Conservation (phyloP, 129 eudicot species). For the Silybum marianum region DNA sequence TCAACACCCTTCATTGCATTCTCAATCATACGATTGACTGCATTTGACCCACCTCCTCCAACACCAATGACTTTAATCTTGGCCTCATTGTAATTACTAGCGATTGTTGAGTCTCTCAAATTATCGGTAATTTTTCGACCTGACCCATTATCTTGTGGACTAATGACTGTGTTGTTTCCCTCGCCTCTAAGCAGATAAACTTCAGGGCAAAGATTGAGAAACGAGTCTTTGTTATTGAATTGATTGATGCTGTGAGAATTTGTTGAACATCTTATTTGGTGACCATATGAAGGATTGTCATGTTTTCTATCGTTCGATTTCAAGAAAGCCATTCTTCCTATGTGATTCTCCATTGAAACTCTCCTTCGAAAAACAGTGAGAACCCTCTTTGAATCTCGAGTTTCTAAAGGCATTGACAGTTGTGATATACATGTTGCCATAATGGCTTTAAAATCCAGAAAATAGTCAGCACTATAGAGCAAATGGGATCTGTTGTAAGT, state of each 20-base stretch:
- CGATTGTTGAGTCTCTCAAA: conserved; percentile 41
- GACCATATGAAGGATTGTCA: conserved; percentile 22
- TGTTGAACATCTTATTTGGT: conserved; percentile 59
- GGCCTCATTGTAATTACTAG: conserved; percentile 61
- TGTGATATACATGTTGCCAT: conserved; percentile 65
- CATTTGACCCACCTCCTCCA: conserved; percentile 98
- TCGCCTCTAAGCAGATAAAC: conserved; percentile 76
- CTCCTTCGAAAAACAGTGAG: conserved; percentile 48
- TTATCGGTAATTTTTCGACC: conserved; percentile 46
- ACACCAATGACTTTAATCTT: conserved; percentile 93
- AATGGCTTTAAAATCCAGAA: conserved; percentile 17
- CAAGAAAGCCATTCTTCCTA: conserved; percentile 25
- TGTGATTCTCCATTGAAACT: conserved; percentile 31
- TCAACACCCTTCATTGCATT: conserved; percentile 90
- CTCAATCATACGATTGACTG: conserved; percentile 95
- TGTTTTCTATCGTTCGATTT: conserved; percentile 42
- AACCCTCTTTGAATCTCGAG: conserved; percentile 44
- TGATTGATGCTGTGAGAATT: conserved; percentile 51
- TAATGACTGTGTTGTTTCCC: conserved; percentile 42
- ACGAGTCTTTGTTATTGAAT: conserved; percentile 54
- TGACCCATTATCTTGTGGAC: conserved; percentile 48
- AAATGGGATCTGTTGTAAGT: neutral
- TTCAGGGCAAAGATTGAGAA: conserved; percentile 62
- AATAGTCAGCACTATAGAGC: neutral
- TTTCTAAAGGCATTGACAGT: conserved; percentile 46